A percentile compares a stretch with the other conserved stretches of the same genome.
Conservation (phyloP, 495 filamentous ascomycete genomes). For the Daldinia concentrica region DNA sequence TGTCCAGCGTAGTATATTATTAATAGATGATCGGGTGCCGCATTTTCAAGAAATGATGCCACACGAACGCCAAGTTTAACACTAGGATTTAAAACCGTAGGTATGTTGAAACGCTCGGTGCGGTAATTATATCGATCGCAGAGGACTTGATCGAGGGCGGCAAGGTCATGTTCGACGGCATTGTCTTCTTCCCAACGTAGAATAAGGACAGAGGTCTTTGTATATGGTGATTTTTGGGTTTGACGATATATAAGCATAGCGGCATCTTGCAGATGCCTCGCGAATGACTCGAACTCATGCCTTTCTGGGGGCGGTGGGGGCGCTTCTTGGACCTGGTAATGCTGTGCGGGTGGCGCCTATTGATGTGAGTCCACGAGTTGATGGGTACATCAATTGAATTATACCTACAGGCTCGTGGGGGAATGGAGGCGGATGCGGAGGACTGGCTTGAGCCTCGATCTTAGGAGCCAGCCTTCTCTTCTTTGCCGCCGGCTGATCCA, state of each 20-base stretch:
- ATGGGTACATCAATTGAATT: conserved; percentile 36
- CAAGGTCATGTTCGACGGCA: conserved; percentile 58
- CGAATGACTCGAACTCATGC: conserved; percentile 66
- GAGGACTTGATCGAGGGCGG: conserved; percentile 60
- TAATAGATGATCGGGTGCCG: conserved; percentile 61
- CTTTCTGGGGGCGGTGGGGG: conserved; percentile 52
- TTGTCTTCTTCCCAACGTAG: conserved; percentile 65
- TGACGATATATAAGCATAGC: conserved; percentile 64
- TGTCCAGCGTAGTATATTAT: conserved; percentile 67
- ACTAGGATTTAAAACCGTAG: conserved; percentile 59
- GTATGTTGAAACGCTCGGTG: conserved; percentile 63
- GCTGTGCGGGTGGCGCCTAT: conserved; percentile 33
- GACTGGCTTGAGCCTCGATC: conserved; percentile 48
- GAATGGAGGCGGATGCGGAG: conserved; percentile 41
- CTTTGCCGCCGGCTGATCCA: conserved; percentile 50
- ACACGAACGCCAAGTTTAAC: conserved; percentile 63
- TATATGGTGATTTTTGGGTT: conserved; percentile 61
- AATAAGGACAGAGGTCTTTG: conserved; percentile 61
- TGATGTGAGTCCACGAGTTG: conserved; percentile 29
- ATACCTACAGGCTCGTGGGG: conserved; percentile 44
- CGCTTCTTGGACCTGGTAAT: conserved; percentile 40
- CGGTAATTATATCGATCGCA: conserved; percentile 63
- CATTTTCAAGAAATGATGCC: conserved; percentile 59
- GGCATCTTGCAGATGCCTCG: conserved; percentile 66
- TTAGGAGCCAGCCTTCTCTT: conserved; percentile 51